Base-by-base conservation (phyloP, 139 green algal genomes). In the Penium margaritaceum region DNA sequence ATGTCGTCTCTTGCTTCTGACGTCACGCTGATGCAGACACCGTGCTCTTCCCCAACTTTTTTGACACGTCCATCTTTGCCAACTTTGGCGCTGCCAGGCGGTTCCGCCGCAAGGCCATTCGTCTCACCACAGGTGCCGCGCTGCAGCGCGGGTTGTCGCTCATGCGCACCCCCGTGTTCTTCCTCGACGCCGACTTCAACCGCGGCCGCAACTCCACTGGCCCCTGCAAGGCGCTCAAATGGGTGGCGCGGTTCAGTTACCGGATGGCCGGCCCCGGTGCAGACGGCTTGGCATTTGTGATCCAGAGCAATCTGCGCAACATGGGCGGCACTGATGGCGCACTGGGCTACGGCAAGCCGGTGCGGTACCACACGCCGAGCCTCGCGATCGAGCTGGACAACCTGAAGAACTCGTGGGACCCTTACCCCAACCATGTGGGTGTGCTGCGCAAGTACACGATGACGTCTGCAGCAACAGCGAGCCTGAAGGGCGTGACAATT, bases 231-330 rank as follows among this genome's bases (percentile, higher is more conserved):
- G 24, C 51, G n/a, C 51, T 60, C 4, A 1, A n/a, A 2, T 60
- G 51, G 51, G 24, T n/a, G 5, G 29, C 51, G 24, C 24, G 29
- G 24, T 60, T 60, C 19, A 6, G 15, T n/a, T 60, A 33, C 51
- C 29, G 30, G 51, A 33, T 24, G 51, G 29, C 51, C 51, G 51
- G 51, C 51, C 29, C 12, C n/a, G 51, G 24, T 60, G n/a, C n/a
- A n/a, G 51, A 60, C n/a, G 51, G 51, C 51, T 60, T 60, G 51
- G 51, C 51, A 24, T 60, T 60, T 60, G 51, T 60, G 14, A 60
- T 60, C 51, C 30, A 24, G 51, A 33, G 24, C 51, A 60, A 60
- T n/a, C 51, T 60, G 51, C 51, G 51, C 24, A 60, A 60, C 51
- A n/a, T 60, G 0, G 51, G 51, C 15, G 29, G 24, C 24, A n/a